Conservation (phyloP, 176 grass and related monocot species). For the Hordeum marinum region DNA sequence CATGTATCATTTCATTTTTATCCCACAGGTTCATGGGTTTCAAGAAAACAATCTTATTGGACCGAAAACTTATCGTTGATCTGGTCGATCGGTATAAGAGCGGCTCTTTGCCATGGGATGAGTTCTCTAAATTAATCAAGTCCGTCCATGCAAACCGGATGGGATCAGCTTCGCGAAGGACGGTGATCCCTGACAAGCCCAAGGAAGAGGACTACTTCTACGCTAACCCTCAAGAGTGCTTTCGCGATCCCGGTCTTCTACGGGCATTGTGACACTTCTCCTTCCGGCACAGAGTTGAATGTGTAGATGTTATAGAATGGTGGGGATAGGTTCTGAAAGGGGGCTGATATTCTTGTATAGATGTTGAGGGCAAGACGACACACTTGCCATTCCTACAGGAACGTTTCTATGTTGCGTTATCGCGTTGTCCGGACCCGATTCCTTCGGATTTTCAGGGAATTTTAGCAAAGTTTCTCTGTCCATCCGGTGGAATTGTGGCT, state of each 20-base stretch:
- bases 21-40: constrained; percentile 78
- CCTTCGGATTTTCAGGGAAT: background rate
- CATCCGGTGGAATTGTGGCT: background rate
- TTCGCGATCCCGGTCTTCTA: constrained; percentile 34
- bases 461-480: background rate
- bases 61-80: constrained; percentile 68
- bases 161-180: constrained; percentile 50
- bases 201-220: constrained; percentile 99
- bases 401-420: background rate
- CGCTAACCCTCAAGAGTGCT: constrained; percentile 87
- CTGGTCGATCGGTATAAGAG: constrained; percentile 68
- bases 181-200: constrained; percentile 62
- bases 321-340: constrained; percentile 9
- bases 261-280: constrained; percentile 27
- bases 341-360: constrained; percentile 32
- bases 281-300: background rate
- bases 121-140: constrained; percentile 71
- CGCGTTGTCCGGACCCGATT: background rate
- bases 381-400: constrained; percentile 1
- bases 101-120: constrained; percentile 70
- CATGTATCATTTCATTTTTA: background rate
- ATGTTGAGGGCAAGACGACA: background rate
- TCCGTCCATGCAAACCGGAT: constrained; percentile 60
- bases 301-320: constrained; percentile 34
- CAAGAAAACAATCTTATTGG: constrained; percentile 73